Evolutionary conservation across 2,329 filamentous ascomycete genomes (phyloP).

Genomic region (Ampelomyces quisqualis): DNA sequence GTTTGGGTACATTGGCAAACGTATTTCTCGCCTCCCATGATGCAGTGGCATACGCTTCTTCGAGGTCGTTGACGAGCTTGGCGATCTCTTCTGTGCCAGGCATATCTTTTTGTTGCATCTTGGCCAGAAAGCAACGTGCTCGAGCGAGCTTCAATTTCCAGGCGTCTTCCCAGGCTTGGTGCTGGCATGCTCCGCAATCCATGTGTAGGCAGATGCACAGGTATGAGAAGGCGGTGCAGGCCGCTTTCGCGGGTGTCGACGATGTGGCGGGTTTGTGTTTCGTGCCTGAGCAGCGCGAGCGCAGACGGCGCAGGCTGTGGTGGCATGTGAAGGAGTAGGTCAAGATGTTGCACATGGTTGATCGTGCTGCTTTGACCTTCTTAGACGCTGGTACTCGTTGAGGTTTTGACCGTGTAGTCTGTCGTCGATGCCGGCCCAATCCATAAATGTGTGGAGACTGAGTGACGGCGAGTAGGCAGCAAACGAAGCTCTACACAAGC

Average conservation of each 20-base stretch:
- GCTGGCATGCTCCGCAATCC: too few relatives aligned
- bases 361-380: too few relatives aligned
- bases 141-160: conserved; percentile 19
- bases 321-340: conserved; percentile 36
- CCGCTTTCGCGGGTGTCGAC: conserved; percentile 10
- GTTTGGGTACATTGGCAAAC: conserved; percentile 10
- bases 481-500: too few relatives aligned
- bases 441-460: too few relatives aligned
- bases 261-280: conserved; percentile 23
- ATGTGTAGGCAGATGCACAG: conserved; percentile 19
- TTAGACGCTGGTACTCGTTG: too few relatives aligned
- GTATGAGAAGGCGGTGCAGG: conserved; percentile 30
- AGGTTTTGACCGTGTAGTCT: too few relatives aligned
- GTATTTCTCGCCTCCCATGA: conserved; percentile 16
- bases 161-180: conserved; percentile 13
- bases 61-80: conserved; percentile 13
- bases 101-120: conserved; percentile 4
- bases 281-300: conserved; percentile 39
- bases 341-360: conserved; percentile 44
- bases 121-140: conserved; percentile 14
- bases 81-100: conserved; percentile 9
- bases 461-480: too few relatives aligned
- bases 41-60: conserved; percentile 6
- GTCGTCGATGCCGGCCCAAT: too few relatives aligned
- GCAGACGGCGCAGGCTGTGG: conserved; percentile 29